These are phyloP conservation scores for Priceomyces castillae DNA, from an alignment of 805 yeast genomes.

Conservation along the genomic window DNA sequence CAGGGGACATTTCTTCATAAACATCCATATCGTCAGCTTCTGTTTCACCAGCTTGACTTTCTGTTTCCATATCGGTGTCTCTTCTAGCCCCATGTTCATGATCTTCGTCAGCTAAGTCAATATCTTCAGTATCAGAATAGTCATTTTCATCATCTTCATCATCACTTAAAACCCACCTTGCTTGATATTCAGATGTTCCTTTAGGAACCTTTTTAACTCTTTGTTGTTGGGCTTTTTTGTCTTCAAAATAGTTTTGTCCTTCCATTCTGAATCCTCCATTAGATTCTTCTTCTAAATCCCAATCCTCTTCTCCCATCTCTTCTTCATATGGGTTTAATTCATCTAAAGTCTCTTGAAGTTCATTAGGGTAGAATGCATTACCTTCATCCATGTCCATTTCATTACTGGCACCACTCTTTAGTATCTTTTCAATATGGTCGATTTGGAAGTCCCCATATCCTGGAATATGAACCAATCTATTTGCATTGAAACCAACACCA, in stretches of 20 bases:
- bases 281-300: conserved; percentile 30
- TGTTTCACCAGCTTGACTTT: conserved; percentile 41
- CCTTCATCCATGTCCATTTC: conserved; percentile 22
- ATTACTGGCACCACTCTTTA: conserved; percentile 4
- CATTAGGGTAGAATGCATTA: conserved; percentile 26
- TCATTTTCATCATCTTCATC: conserved; percentile 46
- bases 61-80: conserved; percentile 20
- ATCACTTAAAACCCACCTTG: conserved; percentile 70
- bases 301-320: conserved; percentile 41
- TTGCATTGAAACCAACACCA: conserved; percentile 78
- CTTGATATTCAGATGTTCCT: conserved; percentile 76
- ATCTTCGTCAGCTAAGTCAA: conserved; percentile 18
- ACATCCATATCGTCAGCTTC: conserved; percentile 51
- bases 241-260: conserved; percentile 50
- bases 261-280: conserved; percentile 52
- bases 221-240: conserved; percentile 17
- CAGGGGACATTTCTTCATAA: conserved; percentile 72
- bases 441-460: conserved; percentile 88
- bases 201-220: conserved; percentile 50
- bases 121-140: conserved; percentile 40
- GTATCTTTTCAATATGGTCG: conserved; percentile 56
- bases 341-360: conserved; percentile 55
- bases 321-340: conserved; percentile 56
- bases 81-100: conserved; percentile 17
- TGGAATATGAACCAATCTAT: conserved; percentile 80